phyloP scores from a whole-genome alignment of 176 grass and related monocot species.

The Echinochloa phyllopogon region DNA sequence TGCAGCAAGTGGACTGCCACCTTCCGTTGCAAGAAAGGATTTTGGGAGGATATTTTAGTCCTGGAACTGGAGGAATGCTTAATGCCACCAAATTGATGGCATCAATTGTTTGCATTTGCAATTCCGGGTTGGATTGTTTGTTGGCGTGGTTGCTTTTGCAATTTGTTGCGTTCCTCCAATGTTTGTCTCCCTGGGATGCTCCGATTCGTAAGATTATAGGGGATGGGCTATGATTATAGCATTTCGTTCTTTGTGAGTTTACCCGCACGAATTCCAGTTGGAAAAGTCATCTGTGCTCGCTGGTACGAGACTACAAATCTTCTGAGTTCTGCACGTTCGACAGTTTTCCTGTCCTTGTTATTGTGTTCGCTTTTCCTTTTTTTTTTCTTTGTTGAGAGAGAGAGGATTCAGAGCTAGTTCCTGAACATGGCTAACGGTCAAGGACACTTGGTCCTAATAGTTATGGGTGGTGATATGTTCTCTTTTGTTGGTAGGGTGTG shows the following conservation, averaged over 20 bases:
- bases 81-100: conserved; percentile 67
- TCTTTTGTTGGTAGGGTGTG: neutral
- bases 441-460: neutral
- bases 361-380: neutral
- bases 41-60: conserved; percentile 78
- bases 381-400: neutral
- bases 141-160: conserved; percentile 44
- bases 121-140: conserved; percentile 57
- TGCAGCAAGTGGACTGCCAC: conserved; percentile 59
- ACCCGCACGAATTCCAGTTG: neutral
- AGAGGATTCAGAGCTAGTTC: neutral
- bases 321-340: neutral
- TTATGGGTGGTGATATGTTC: neutral
- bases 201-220: conserved; percentile 36
- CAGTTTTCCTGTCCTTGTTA: neutral
- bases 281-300: neutral
- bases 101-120: conserved; percentile 61
- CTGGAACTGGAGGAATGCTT: conserved; percentile 38
- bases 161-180: conserved; percentile 51
- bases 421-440: neutral
- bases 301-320: neutral
- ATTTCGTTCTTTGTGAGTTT: conserved; percentile 46
- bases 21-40: conserved; percentile 68
- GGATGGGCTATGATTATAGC: conserved; percentile 41
- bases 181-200: conserved; percentile 31